Percentiles rank a stretch among this genome's conserved stretches.
These are phyloP conservation scores for Xylaria sp. DNA, from an alignment of 2,329 filamentous ascomycete species.

Conservation along the genomic window DNA sequence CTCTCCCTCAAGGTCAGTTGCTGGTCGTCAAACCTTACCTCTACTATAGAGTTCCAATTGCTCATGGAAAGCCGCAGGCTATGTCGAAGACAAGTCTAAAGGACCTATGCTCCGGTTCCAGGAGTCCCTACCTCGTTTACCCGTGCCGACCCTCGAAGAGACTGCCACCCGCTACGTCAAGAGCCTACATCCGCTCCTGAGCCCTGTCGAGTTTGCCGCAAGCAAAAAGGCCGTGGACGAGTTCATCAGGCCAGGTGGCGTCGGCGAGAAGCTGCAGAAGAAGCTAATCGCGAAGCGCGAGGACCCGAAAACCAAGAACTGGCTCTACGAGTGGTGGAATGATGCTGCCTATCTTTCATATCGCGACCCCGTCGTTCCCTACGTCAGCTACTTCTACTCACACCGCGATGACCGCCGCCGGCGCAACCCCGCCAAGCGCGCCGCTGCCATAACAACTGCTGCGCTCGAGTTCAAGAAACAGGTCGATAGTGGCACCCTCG, in stretches of 20 bases:
- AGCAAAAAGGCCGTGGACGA: constrained; percentile 87
- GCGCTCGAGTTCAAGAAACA: constrained; percentile 94
- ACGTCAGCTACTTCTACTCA: constrained; percentile 99
- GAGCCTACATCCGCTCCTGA: constrained; percentile 79
- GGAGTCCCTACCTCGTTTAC: constrained; percentile 82
- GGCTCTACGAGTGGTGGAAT: constrained; percentile 99
- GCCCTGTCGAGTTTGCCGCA: constrained; percentile 72
- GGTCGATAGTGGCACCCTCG: constrained; percentile 83
- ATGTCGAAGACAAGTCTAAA: constrained; percentile 82
- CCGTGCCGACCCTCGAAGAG: constrained; percentile 85
- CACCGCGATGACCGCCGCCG: constrained; percentile 92
- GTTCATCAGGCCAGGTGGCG: constrained; percentile 87
- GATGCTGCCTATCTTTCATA: constrained; percentile 91
- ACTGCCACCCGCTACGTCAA: constrained; percentile 84
- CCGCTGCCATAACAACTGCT: constrained; percentile 87
- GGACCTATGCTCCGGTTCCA: constrained; percentile 86
- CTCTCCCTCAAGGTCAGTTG: constrained; percentile 62
- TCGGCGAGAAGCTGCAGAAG: constrained; percentile 86
- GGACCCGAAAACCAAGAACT: constrained; percentile 87
- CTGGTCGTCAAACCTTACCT: constrained; percentile 22
- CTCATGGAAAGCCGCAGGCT: constrained; percentile 63
- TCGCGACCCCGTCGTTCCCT: constrained; percentile 94
- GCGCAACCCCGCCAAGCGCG: constrained; percentile 89
- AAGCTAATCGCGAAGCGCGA: constrained; percentile 83
- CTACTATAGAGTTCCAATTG: background rate